Evolutionary conservation across 176 grass and related monocot genomes (phyloP).

Genomic region (Raddia distichophylla): DNA sequence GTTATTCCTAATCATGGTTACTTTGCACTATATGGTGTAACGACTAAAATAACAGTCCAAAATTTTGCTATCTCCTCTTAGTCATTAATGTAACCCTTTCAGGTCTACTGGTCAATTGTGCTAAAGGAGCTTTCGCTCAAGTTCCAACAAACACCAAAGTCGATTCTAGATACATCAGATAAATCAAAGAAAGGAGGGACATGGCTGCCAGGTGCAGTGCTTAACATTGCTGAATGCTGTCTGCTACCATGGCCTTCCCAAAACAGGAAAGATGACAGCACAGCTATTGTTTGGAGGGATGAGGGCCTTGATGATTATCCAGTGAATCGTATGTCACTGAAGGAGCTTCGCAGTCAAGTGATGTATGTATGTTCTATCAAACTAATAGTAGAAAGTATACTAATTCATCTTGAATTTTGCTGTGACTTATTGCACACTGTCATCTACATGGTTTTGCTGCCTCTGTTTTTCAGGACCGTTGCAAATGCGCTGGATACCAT

Average conservation of each 20-base stretch:
- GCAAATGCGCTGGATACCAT: conserved; percentile 82
- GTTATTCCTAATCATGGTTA: conserved; percentile 7
- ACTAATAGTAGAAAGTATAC: conserved; percentile 10
- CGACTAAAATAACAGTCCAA: neutral
- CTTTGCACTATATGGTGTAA: neutral
- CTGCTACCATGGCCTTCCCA: conserved; percentile 63
- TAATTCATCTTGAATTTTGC: neutral
- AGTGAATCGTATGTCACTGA: conserved; percentile 73
- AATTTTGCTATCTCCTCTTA: neutral
- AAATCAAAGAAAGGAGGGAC: conserved; percentile 66
- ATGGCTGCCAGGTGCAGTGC: conserved; percentile 73
- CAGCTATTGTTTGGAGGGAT: conserved; percentile 84
- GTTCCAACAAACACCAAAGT: conserved; percentile 62
- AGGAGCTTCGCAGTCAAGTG: conserved; percentile 76
- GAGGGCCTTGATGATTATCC: conserved; percentile 74
- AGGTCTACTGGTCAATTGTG: conserved; percentile 83
- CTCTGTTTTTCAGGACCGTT: conserved; percentile 58
- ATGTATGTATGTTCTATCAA: conserved; percentile 53
- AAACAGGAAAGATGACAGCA: conserved; percentile 78
- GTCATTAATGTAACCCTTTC: neutral
- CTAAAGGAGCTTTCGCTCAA: conserved; percentile 66
- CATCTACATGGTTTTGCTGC: neutral
- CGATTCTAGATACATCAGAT: conserved; percentile 70
- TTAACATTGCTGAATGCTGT: conserved; percentile 98
- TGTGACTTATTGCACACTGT: neutral